Conservation (phyloP, 768 basidiomycete species). For the Suillus hirtellus region DNA sequence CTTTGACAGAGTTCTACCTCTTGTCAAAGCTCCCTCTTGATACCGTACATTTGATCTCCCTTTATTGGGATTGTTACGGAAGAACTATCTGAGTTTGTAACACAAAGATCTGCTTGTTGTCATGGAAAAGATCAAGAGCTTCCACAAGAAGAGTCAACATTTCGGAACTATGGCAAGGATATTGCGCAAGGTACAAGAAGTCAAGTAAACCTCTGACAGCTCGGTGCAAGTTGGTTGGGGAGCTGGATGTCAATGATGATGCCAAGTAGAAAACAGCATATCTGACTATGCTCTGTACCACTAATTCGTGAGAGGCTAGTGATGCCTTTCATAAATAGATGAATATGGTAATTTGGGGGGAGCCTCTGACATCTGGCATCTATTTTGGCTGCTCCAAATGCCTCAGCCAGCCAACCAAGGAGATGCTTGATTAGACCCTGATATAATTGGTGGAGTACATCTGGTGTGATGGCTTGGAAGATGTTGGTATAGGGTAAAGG, state of each 20-base stretch:
- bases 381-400: not conserved
- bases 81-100: no score
- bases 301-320: not conserved
- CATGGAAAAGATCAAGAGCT: not conserved
- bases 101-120: constrained; percentile 2
- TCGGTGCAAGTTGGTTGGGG: not conserved
- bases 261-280: not conserved
- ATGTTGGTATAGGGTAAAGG: not conserved
- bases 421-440: constrained; percentile 1
- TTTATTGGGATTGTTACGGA: no score
- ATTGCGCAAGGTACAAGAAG: not conserved
- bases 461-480: not conserved
- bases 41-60: no score
- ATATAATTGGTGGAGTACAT: constrained; percentile 1
- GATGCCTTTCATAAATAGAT: not conserved
- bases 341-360: not conserved
- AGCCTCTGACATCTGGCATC: not conserved
- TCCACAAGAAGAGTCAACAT: not conserved
- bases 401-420: not conserved
- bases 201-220: not conserved
- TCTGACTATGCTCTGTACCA: not conserved
- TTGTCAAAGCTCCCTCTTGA: no score
- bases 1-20: no score
- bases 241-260: not conserved
- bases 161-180: not conserved